Base-by-base conservation (phyloP, 768 basidiomycete species). In the Leccinum fibrillosum region DNA sequence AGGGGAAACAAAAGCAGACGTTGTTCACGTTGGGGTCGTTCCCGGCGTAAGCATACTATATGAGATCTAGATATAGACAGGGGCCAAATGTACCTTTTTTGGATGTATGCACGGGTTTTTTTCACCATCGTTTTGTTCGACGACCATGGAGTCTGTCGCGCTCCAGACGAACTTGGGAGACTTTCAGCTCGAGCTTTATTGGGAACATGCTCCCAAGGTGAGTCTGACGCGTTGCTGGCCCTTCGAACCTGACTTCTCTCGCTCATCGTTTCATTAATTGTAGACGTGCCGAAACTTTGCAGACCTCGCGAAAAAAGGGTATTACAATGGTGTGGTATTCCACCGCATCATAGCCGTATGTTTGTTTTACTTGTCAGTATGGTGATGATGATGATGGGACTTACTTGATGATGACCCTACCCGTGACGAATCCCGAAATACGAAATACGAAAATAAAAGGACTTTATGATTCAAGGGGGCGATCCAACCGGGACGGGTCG, bases 1-100 rank as follows among this genome's bases (percentile, higher is more conserved):
- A 92, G 68, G 85, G 85, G 1, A 92, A 92, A 72, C 84, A 85
- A 70, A 93, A 93, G 74, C 89, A 93, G 78, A 92, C 85, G 9
- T 71, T 94, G 62, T 94, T 93, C 65, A 92, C 78, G 21, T 58
- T 85, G 42, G 82, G 83, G 9, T 75, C 80, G 15, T 81, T 81
- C 64, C 80, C 80, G 44, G 47, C 72, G 34, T 72, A 52, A 71
- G n/a, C 21, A 21, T 21, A 21, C 21, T 21, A 21, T 21, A 12
- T 5, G 32, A 28, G 28, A 28, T 28, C 11, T 32, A 35, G 35
- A 15, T 35, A 0, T 17, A 39, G 37, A 39, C 21, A 45, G 44
- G 45, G 19, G 45, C 13, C 19, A 2, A 13, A 23, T 23, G 12
- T 47, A 23, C 45, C 45, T 47, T 47, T 45, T 47, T 47, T 25